Percentiles rank a stretch among this genome's conserved stretches.
phyloP scores from a whole-genome alignment of 2,329 filamentous ascomycete genomes.

The Cercospora nicotianae region DNA sequence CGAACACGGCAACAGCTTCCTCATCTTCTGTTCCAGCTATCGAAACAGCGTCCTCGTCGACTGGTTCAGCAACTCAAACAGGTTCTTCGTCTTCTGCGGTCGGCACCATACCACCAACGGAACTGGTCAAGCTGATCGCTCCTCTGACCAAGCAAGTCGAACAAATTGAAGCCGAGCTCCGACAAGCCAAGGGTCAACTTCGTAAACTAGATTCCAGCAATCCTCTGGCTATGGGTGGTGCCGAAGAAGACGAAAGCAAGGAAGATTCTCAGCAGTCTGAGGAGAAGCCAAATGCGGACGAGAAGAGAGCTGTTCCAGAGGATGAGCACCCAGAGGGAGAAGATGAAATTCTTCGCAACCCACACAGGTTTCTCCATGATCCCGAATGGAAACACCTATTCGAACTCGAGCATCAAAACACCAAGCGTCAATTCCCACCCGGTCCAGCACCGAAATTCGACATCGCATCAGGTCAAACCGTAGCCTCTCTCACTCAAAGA shows the following conservation, averaged over 20 bases:
- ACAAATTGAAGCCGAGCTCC: conserved; percentile 5
- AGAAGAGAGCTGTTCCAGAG: neutral
- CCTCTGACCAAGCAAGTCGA: conserved; percentile 13
- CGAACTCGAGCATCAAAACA: neutral
- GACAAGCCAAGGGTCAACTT: conserved; percentile 7
- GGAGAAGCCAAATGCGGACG: neutral
- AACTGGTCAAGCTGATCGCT: conserved; percentile 10
- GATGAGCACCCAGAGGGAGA: neutral
- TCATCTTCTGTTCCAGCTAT: neutral
- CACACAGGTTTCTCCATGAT: no score
- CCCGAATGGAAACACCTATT: no score
- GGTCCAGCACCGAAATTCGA: neutral
- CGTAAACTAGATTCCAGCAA: neutral
- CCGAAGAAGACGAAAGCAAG: neutral
- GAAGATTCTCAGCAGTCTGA: neutral
- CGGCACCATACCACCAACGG: neutral
- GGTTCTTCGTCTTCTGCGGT: neutral
- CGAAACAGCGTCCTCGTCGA: neutral
- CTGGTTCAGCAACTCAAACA: neutral
- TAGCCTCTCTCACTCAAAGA: neutral
- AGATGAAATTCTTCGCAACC: neutral
- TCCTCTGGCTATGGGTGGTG: neutral
- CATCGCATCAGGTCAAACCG: neutral
- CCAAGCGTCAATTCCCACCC: conserved; percentile 5
- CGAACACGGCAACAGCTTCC: neutral